phyloP scores from a whole-genome alignment of 116 monocot genomes.

The Posidonia oceanica region DNA sequence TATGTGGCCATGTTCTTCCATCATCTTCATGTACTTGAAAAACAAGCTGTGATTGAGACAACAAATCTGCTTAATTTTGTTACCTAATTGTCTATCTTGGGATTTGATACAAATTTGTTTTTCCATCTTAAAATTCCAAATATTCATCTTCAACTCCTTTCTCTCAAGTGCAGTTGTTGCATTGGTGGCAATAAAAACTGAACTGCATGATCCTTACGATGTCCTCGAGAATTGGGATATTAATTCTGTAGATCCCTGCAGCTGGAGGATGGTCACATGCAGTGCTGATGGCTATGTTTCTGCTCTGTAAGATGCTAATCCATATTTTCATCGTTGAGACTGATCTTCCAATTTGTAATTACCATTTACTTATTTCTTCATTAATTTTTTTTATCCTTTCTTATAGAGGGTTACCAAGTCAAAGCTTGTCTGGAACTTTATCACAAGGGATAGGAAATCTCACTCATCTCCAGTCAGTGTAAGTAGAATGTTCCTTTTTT shows the following conservation, averaged over 20 bases:
- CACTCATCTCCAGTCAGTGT: slow-evolving; percentile 87
- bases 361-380: neutral
- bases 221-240: slow-evolving; percentile 94
- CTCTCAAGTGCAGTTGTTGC: slow-evolving; percentile 61
- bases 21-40: no score
- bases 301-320: slow-evolving; percentile 43
- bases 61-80: no score
- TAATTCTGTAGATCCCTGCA: slow-evolving; percentile 97
- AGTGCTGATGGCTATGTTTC: slow-evolving; percentile 86
- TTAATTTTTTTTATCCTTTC: neutral
- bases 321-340: no score
- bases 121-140: neutral
- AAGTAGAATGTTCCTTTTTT: slow-evolving; percentile 17
- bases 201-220: slow-evolving; percentile 75
- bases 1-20: no score
- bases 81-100: neutral
- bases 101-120: neutral
- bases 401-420: slow-evolving; percentile 75
- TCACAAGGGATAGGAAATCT: slow-evolving; percentile 90
- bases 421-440: slow-evolving; percentile 79
- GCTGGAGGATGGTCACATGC: slow-evolving; percentile 99
- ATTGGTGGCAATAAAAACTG: slow-evolving; percentile 62
- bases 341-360: neutral
- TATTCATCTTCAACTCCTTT: neutral
- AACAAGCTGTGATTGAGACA: no score